phyloP scores from a whole-genome alignment of 257 asterid genomes.

The Thymus quinquecostatus region DNA sequence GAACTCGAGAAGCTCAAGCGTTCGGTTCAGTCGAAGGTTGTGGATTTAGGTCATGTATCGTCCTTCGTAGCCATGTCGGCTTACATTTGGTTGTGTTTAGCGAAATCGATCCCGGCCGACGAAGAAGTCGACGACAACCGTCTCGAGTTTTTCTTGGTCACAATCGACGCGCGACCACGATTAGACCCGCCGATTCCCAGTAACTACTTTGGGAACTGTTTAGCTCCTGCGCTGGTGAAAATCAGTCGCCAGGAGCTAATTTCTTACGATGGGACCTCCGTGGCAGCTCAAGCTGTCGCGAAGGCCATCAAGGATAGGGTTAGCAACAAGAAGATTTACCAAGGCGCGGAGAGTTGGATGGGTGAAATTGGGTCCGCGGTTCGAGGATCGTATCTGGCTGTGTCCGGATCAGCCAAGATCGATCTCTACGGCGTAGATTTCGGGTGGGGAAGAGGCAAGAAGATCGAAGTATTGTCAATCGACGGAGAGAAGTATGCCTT shows the following conservation, averaged over 20 bases:
- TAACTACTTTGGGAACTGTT: constrained; percentile 41
- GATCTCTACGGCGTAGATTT: constrained; percentile 42
- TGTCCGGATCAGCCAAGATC: constrained; percentile 44
- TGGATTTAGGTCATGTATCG: constrained; percentile 32
- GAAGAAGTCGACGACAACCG: constrained; percentile 2
- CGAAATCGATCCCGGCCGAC: constrained; percentile 27
- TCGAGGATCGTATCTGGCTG: not conserved
- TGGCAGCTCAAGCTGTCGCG: constrained; percentile 34
- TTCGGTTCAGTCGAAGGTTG: constrained; percentile 27
- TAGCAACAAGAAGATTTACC: constrained; percentile 23
- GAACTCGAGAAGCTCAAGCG: constrained; percentile 45
- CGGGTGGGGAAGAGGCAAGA: constrained; percentile 47
- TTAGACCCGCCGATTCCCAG: constrained; percentile 33
- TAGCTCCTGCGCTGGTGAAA: constrained; percentile 24
- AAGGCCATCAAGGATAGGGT: constrained; percentile 29
- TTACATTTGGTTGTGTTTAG: constrained; percentile 45
- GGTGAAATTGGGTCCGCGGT: not conserved
- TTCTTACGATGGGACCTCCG: constrained; percentile 31
- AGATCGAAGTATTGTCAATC: constrained; percentile 43
- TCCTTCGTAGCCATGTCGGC: constrained; percentile 48
- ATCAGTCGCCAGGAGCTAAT: constrained; percentile 7
- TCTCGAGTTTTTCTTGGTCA: constrained; percentile 34
- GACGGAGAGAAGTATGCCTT: constrained; percentile 38
- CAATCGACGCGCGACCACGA: constrained; percentile 38
- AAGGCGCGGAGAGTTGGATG: constrained; percentile 24